Base-by-base conservation (phyloP, 2,329 filamentous ascomycete species). In the Penicillium italicum region DNA sequence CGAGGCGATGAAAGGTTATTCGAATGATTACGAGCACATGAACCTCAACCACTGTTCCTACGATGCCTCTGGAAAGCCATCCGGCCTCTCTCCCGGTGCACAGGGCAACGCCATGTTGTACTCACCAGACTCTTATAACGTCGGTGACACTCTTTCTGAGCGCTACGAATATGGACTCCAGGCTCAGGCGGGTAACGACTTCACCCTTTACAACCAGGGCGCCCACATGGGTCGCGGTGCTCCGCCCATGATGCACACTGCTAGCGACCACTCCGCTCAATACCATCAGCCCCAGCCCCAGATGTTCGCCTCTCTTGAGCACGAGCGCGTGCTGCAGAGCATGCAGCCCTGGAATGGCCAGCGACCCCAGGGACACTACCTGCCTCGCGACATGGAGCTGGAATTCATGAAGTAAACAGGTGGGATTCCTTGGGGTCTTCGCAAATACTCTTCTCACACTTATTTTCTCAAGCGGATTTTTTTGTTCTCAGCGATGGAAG, bases 91-190 rank as follows among this genome's bases (percentile, higher is more conserved):
- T 5, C 64, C 67, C 5, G 56, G 57, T 10, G 67, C 62, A 1
- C 68, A 69, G 52, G 66, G 62, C 9, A 66, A 67, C 30, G 34
- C 66, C 10, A 69, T 68, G 66, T 59, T 72, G 12, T 71, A 66
- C 47, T 67, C 69, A 2, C 67, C 69, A 3, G 53, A 60, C 20
- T 65, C 62, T 1, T 61, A 56, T 34, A 48, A 61, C 8, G 51
- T 62, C 3, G 67, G 67, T 16, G 67, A 68, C 20, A 62, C 61
- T 11, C 59, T 66, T 26, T 50, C 58, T 18, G 63, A 66, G 31
- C 51, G 56, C 14, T 65, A 63, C 40, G 60, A 62, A 18, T 56
- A 64, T 10, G 51, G 40, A 22, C 47, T 45, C 14, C 47, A 40
- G 42, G 14, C 26, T 5, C 65, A 66, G 49, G 58, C 53, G 1